Evolutionary conservation across 192 early-diverging fungal genomes (phyloP), one percentile per base, ranked within the genome.

Genomic region (Coemansia sp.): DNA sequence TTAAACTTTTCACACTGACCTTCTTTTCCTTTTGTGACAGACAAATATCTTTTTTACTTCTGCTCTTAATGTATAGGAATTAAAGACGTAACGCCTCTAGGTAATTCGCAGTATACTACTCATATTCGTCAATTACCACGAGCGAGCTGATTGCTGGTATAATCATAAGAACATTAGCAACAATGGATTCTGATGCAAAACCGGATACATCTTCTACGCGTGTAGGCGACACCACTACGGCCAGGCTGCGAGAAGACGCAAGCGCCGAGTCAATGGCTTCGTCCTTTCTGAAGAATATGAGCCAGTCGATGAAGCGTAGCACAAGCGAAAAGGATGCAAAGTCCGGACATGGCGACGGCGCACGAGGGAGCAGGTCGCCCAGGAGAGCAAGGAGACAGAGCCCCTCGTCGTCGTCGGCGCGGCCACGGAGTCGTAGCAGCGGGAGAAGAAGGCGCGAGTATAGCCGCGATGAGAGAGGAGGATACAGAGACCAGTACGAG

Each of bases 401-500:
- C 15, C 57, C 57, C 1, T 30, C 55, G 0, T 49, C 48, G 21
- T 26, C 24, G 51, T 12, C 51, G 1, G 24, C 51, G 24, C 23
- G 75, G 36, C 64, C 69, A 34, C 67, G 68, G 55, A 67, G 77
- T 61, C 78, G 84, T 48, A 69, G 84, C 62, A 72, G 86, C 20
- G 72, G 80, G 20, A 69, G 75, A 52, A 78, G 76, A 46, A 77
- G 83, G 55, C 64, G 73, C 48, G 84, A 88, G 43, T 72, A 86
- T 26, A 85, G 87, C 18, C 73, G 85, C 39, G 86, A 87, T 46
- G 56, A 61, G 15, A 59, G 85, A 14, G 24, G 21, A 53, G 48
- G 48, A 49, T 77, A 81, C n/a, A 81, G 75, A 10, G 88, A 88
- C 56, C 21, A 15, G 8, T 76, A 74, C 34, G 75, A 85, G 18